These are phyloP conservation scores for Trichoderma sp. DNA, from an alignment of 2,329 filamentous ascomycete genomes.

Conservation along the genomic window DNA sequence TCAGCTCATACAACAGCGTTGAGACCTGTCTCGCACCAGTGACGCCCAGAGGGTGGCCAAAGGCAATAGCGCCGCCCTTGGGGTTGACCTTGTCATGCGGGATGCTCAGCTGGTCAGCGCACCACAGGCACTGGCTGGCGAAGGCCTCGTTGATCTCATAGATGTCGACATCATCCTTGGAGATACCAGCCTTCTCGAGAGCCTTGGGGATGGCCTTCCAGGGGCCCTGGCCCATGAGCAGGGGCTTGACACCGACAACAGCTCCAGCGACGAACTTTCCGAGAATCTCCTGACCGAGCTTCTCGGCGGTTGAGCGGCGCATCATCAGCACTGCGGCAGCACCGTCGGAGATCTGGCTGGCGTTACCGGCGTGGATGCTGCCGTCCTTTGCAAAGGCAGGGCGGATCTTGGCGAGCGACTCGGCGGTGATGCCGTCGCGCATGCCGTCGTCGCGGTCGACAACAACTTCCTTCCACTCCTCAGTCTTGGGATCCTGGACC, in stretches of 20 bases:
- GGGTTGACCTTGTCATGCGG: slow-evolving; percentile 90
- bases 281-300: slow-evolving; percentile 83
- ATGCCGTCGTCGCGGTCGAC: slow-evolving; percentile 88
- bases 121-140: slow-evolving; percentile 92
- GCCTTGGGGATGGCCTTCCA: slow-evolving; percentile 96
- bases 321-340: slow-evolving; percentile 94
- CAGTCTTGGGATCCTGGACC: slow-evolving; percentile 87
- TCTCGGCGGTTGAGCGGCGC: slow-evolving; percentile 89
- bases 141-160: slow-evolving; percentile 99
- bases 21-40: slow-evolving; percentile 93
- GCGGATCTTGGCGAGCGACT: slow-evolving; percentile 88
- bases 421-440: slow-evolving; percentile 79
- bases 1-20: slow-evolving; percentile 87
- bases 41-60: slow-evolving; percentile 92
- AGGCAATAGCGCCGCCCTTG: slow-evolving; percentile 94
- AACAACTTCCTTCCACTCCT: slow-evolving; percentile 80
- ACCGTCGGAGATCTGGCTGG: slow-evolving; percentile 92
- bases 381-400: slow-evolving; percentile 91
- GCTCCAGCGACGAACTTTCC: slow-evolving; percentile 90
- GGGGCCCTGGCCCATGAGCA: slow-evolving; percentile 95
- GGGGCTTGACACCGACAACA: slow-evolving; percentile 84
- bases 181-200: slow-evolving; percentile 82
- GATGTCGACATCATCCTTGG: slow-evolving; percentile 90
- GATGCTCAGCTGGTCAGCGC: slow-evolving; percentile 82
- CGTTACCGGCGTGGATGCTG: slow-evolving; percentile 94